Conservation (phyloP, 192 early-diverging fungal genomes). For the Rhizoclosmatium globosum region DNA sequence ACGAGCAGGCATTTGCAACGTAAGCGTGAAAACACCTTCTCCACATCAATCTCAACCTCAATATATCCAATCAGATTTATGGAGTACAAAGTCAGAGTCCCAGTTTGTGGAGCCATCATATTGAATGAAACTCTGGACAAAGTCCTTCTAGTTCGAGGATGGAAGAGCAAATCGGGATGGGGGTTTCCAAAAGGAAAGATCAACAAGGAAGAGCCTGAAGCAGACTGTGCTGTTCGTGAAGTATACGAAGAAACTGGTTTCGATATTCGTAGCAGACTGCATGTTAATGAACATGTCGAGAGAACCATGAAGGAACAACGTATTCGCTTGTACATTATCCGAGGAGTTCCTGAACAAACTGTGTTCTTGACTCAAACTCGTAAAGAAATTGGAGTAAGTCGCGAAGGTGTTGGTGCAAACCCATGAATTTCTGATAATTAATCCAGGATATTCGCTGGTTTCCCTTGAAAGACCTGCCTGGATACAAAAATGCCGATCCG, state of each 20-base stretch:
- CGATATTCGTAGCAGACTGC: constrained; percentile 72
- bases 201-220: constrained; percentile 93
- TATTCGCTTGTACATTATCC: constrained; percentile 89
- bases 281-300: constrained; percentile 87
- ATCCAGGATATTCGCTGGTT: constrained; percentile 60
- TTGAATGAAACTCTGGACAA: constrained; percentile 83
- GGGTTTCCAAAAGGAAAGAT: constrained; percentile 99
- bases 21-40: too few species aligned
- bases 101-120: constrained; percentile 97
- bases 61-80: constrained; percentile 63
- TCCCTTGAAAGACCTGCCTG: constrained; percentile 49
- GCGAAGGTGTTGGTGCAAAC: neutral
- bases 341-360: constrained; percentile 84
- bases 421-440: neutral
- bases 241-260: constrained; percentile 90
- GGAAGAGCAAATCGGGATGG: constrained; percentile 89
- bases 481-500: constrained; percentile 43
- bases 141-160: constrained; percentile 92
- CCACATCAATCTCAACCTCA: too few species aligned
- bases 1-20: constrained; percentile 87
- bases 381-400: constrained; percentile 91
- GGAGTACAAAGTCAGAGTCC: constrained; percentile 95
- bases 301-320: constrained; percentile 89
- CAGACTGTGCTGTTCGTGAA: constrained; percentile 90
- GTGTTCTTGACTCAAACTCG: constrained; percentile 84